Evolutionary conservation across 768 basidiomycete genomes (phyloP).

Genomic region (Pulveroboletus sp.): DNA sequence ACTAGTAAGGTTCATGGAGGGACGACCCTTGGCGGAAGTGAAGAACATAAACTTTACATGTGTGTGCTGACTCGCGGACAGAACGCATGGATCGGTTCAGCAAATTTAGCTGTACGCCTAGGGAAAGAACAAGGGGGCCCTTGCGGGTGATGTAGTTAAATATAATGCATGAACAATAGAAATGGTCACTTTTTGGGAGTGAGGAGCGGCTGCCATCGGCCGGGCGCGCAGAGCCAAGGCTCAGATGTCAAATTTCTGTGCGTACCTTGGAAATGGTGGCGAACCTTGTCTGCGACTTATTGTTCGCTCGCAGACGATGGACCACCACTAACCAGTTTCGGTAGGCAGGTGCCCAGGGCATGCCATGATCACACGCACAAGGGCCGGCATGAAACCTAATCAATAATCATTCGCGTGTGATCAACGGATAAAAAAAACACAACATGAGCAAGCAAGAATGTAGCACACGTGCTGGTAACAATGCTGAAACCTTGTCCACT

Average conservation of each 20-base stretch:
- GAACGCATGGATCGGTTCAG: conserved; percentile 1
- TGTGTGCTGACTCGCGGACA: conserved; percentile 4
- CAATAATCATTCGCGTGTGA: conserved; percentile 15
- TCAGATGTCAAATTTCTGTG: conserved; percentile 15
- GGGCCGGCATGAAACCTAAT: conserved; percentile 14
- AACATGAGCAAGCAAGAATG: conserved; percentile 4
- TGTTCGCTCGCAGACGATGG: conserved; percentile 21
- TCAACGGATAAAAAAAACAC: conserved; percentile 17
- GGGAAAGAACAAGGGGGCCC: conserved; percentile 1
- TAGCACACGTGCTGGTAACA: conserved; percentile 7
- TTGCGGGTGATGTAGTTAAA: conserved; percentile 2
- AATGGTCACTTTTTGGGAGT: conserved; percentile 13
- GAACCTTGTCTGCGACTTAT: conserved; percentile 29
- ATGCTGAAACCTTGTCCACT: background rate
- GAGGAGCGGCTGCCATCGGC: conserved; percentile 6
- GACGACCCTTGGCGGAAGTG: conserved; percentile 13
- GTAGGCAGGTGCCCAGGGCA: conserved; percentile 1
- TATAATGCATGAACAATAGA: conserved; percentile 25
- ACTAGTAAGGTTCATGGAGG: conserved; percentile 9
- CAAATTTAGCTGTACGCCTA: conserved; percentile 9
- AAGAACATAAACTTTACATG: conserved; percentile 15
- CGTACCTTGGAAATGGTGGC: conserved; percentile 27
- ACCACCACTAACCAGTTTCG: conserved; percentile 5
- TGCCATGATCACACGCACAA: conserved; percentile 5
- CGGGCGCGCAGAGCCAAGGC: background rate